Evolutionary conservation across 2,329 filamentous ascomycete genomes (phyloP).

Genomic region (Fusarium stilboides): DNA sequence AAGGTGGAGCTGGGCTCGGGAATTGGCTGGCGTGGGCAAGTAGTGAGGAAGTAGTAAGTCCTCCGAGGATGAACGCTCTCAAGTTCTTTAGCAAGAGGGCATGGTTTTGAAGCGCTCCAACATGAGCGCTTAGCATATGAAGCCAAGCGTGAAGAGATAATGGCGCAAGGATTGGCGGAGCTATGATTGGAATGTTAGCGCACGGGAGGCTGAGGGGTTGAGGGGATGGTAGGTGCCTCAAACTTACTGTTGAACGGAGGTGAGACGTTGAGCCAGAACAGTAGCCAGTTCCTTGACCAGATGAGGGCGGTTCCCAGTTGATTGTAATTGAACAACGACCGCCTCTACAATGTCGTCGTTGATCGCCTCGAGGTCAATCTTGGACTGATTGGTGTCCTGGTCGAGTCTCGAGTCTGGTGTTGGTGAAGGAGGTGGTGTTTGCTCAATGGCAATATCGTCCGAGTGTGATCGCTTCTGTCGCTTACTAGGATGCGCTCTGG

Average conservation of each 20-base stretch:
- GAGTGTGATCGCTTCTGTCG: slow-evolving; percentile 85
- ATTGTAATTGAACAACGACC: slow-evolving; percentile 89
- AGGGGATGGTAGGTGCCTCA: slow-evolving; percentile 18
- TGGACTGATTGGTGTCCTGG: slow-evolving; percentile 47
- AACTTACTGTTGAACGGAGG: slow-evolving; percentile 92
- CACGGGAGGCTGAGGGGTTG: slow-evolving; percentile 28
- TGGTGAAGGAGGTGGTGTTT: slow-evolving; percentile 75
- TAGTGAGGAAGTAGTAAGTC: slow-evolving; percentile 96
- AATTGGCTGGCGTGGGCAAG: slow-evolving; percentile 85
- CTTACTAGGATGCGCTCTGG: slow-evolving; percentile 67
- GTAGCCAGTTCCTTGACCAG: slow-evolving; percentile 93
- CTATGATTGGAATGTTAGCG: slow-evolving; percentile 65
- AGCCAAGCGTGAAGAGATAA: slow-evolving; percentile 92
- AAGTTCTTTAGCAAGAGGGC: slow-evolving; percentile 92
- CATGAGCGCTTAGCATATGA: slow-evolving; percentile 89
- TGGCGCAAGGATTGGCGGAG: slow-evolving; percentile 94
- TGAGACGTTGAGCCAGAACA: slow-evolving; percentile 81
- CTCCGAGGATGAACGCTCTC: slow-evolving; percentile 93
- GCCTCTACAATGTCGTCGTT: slow-evolving; percentile 96
- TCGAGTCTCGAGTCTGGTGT: slow-evolving; percentile 51
- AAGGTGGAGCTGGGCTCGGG: slow-evolving; percentile 63
- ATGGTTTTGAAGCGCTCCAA: slow-evolving; percentile 83
- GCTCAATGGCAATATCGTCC: slow-evolving; percentile 83
- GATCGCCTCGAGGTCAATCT: slow-evolving; percentile 81
- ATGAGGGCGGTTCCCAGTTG: slow-evolving; percentile 92